phyloP scores from a whole-genome alignment of 2,329 filamentous ascomycete species.

The Remersonia thermophila region DNA sequence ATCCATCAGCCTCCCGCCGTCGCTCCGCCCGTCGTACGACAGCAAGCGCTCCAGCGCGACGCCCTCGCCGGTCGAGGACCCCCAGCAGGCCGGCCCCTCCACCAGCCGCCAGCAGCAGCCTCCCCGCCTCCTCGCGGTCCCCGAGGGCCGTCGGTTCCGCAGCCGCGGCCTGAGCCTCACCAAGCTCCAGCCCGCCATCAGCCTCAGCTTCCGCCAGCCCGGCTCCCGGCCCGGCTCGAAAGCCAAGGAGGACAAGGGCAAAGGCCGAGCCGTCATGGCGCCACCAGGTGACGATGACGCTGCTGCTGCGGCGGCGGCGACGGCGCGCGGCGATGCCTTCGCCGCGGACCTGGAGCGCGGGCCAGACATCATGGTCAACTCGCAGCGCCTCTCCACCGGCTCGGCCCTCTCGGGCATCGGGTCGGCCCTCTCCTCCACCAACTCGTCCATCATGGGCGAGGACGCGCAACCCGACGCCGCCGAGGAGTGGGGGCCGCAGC shows the following conservation, averaged over 20 bases:
- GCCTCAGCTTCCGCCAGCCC: constrained; percentile 15
- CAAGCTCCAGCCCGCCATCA: constrained; percentile 12
- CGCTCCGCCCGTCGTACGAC: constrained; percentile 42
- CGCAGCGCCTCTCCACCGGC: constrained; percentile 32
- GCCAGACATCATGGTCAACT: constrained; percentile 15
- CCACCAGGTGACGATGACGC: not conserved
- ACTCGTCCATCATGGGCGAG: constrained; percentile 51
- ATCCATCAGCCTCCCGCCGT: constrained; percentile 41
- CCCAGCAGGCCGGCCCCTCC: constrained; percentile 17
- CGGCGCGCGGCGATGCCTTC: constrained; percentile 22
- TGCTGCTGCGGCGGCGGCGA: constrained; percentile 19
- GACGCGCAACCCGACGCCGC: constrained; percentile 38
- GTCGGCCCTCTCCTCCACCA: constrained; percentile 41
- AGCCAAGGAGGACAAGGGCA: constrained; percentile 24
- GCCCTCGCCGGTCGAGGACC: constrained; percentile 18
- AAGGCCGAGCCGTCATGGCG: constrained; percentile 41
- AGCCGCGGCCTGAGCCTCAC: constrained; percentile 22
- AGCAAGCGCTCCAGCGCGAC: constrained; percentile 26
- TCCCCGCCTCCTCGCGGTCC: constrained; percentile 1
- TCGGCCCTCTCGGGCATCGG: constrained; percentile 41
- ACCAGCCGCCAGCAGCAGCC: too few relatives aligned
- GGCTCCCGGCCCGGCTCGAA: constrained; percentile 2
- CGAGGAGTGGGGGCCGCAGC: constrained; percentile 81
- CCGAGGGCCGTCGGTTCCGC: constrained; percentile 14
- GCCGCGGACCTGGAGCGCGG: constrained; percentile 45